These are phyloP conservation scores for Naganishia albida DNA, from an alignment of 1,284 basidiomycete genomes.

Conservation along the genomic window DNA sequence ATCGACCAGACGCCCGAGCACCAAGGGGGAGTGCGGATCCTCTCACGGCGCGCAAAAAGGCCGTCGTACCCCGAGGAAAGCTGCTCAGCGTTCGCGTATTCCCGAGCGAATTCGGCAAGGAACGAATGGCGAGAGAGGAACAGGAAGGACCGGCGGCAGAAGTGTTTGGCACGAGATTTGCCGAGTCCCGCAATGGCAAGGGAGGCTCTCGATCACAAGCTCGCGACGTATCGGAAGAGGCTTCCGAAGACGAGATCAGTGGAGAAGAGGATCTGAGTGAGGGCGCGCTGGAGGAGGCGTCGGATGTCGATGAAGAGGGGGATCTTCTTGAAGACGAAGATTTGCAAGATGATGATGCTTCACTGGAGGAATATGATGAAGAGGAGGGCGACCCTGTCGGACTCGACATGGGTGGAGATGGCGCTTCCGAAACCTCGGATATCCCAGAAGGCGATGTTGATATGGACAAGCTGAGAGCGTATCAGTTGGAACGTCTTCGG, in stretches of 20 bases:
- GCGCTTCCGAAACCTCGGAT: constrained; percentile 38
- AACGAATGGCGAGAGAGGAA: constrained; percentile 83
- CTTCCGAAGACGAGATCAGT: constrained; percentile 31
- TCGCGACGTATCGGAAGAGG: constrained; percentile 14
- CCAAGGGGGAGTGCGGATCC: constrained; percentile 9
- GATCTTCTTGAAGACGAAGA: constrained; percentile 31
- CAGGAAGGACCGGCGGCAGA: constrained; percentile 85
- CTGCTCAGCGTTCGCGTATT: constrained; percentile 80
- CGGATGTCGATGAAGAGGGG: constrained; percentile 35
- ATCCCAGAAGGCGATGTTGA: constrained; percentile 66
- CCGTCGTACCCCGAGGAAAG: constrained; percentile 58
- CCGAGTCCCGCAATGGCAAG: constrained; percentile 36
- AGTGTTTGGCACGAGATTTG: constrained; percentile 62
- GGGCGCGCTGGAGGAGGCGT: background rate
- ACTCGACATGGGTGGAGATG: constrained; percentile 37
- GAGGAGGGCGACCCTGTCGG: constrained; percentile 44
- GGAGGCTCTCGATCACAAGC: constrained; percentile 31
- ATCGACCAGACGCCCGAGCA: constrained; percentile 50
- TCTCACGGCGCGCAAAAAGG: constrained; percentile 19
- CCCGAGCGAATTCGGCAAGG: constrained; percentile 90
- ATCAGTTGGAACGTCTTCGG: constrained; percentile 91
- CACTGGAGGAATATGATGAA: constrained; percentile 36
- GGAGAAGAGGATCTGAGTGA: constrained; percentile 22
- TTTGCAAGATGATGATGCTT: constrained; percentile 33
- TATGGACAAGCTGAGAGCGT: constrained; percentile 83